Conservation (phyloP, 768 basidiomycete genomes). For the Hemileccinum rubropunctum region DNA sequence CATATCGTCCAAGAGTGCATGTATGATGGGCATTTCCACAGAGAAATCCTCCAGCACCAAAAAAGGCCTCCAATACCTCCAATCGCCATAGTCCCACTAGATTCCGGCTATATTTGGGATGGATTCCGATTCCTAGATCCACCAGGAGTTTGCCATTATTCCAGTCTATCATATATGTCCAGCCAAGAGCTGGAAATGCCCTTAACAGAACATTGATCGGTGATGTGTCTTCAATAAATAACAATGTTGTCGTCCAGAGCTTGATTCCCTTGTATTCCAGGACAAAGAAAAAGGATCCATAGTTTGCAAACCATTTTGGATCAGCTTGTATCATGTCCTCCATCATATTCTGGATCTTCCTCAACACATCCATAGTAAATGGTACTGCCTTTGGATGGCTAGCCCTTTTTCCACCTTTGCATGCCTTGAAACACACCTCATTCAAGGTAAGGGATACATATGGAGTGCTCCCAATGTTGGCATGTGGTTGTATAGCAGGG, state of each 20-base stretch:
- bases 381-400: too few relatives aligned
- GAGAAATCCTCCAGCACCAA: constrained; percentile 5
- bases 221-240: too few relatives aligned
- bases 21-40: constrained; percentile 4
- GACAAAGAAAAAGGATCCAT: too few relatives aligned
- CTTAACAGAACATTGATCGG: too few relatives aligned
- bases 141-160: constrained; percentile 3
- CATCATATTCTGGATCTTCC: too few relatives aligned
- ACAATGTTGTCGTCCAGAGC: constrained; percentile 2
- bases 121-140: not conserved
- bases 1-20: constrained; percentile 7
- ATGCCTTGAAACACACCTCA: constrained; percentile 8
- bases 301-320: too few relatives aligned
- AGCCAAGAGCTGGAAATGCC: constrained; percentile 1
- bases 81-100: constrained; percentile 2
- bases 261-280: too few relatives aligned
- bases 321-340: too few relatives aligned
- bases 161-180: constrained; percentile 2
- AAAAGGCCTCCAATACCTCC: constrained; percentile 15
- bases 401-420: too few relatives aligned
- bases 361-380: too few relatives aligned
- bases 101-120: not conserved
- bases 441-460: too few relatives aligned
- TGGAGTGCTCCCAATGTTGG: not conserved
- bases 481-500: not conserved